Conservation (phyloP, 2,329 filamentous ascomycete genomes). For the Diplodia intermedia region DNA sequence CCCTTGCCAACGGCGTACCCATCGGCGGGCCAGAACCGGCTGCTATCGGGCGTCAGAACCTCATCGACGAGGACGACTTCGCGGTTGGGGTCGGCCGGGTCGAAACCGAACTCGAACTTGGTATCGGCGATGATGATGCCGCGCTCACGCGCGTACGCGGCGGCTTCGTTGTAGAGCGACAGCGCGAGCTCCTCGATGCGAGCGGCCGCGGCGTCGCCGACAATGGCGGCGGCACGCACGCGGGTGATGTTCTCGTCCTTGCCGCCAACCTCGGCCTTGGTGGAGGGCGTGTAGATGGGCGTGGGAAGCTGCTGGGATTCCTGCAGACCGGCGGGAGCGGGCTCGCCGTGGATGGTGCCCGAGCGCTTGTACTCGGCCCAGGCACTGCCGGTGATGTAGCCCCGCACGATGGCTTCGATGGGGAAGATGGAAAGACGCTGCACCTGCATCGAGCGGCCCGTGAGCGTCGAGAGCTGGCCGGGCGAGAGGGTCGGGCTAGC, state of each 20-base stretch:
- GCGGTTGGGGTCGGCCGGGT: constrained; percentile 59
- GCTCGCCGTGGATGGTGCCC: constrained; percentile 81
- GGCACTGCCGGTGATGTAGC: constrained; percentile 85
- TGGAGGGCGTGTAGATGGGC: constrained; percentile 80
- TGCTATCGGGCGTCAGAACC: constrained; percentile 77
- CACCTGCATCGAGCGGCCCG: constrained; percentile 76
- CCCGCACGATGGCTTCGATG: constrained; percentile 84
- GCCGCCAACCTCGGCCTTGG: constrained; percentile 79
- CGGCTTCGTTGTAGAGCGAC: constrained; percentile 67
- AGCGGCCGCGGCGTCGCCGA: constrained; percentile 69
- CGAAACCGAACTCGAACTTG: constrained; percentile 78
- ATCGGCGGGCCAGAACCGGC: constrained; percentile 83
- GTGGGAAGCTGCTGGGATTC: constrained; percentile 73
- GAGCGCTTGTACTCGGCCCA: constrained; percentile 78
- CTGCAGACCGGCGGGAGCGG: constrained; percentile 69
- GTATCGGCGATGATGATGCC: constrained; percentile 81
- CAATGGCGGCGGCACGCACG: constrained; percentile 63
- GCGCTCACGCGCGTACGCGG: constrained; percentile 67
- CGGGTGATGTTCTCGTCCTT: constrained; percentile 81
- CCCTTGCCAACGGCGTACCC: constrained; percentile 74
- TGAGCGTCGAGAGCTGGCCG: constrained; percentile 55
- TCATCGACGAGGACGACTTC: constrained; percentile 80
- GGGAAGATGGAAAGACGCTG: constrained; percentile 76
- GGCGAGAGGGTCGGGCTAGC: constrained; percentile 33
- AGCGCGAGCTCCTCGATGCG: constrained; percentile 71